These are phyloP conservation scores for Carallia pectinifolia DNA, from an alignment of 345 rosid genomes.

Conservation along the genomic window DNA sequence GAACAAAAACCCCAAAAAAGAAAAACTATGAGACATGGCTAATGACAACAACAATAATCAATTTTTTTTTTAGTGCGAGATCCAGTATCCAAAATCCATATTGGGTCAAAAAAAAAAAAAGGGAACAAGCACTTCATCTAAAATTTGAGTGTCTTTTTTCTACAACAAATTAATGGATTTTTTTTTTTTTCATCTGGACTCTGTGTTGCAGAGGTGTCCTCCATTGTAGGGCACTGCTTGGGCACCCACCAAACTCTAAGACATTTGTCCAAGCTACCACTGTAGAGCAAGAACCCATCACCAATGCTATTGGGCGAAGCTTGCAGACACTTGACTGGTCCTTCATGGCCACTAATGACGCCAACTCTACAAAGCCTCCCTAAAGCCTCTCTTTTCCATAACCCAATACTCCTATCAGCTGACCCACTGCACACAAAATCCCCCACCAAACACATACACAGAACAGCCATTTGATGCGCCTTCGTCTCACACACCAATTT, in stretches of 20 bases:
- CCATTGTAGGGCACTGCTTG: slow-evolving; percentile 19
- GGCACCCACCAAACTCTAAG: slow-evolving; percentile 46
- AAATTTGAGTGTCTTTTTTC: background rate
- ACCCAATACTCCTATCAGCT: slow-evolving; percentile 33
- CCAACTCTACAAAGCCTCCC: slow-evolving; percentile 22
- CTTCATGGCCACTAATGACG: slow-evolving; percentile 27
- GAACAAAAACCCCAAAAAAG: background rate
- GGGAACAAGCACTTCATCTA: slow-evolving; percentile 27
- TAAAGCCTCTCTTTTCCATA: slow-evolving; percentile 31
- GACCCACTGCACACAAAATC: slow-evolving; percentile 31
- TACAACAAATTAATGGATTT: slow-evolving; percentile 11
- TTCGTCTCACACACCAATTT: slow-evolving; percentile 46
- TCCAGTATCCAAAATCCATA: too few species aligned
- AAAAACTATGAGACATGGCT: slow-evolving; percentile 8
- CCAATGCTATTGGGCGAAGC: slow-evolving; percentile 26
- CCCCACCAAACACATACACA: slow-evolving; percentile 26
- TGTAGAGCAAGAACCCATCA: slow-evolving; percentile 31
- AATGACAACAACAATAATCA: slow-evolving; percentile 2
- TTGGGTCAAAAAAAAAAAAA: background rate
- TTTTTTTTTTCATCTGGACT: slow-evolving; percentile 4
- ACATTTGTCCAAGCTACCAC: slow-evolving; percentile 33
- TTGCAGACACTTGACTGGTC: slow-evolving; percentile 35
- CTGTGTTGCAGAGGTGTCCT: slow-evolving; percentile 6
- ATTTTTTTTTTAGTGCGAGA: too few species aligned
- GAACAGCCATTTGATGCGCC: slow-evolving; percentile 32